These are phyloP conservation scores for Thelonectria blattea DNA, from an alignment of 2,329 filamentous ascomycete genomes.

Conservation along the genomic window DNA sequence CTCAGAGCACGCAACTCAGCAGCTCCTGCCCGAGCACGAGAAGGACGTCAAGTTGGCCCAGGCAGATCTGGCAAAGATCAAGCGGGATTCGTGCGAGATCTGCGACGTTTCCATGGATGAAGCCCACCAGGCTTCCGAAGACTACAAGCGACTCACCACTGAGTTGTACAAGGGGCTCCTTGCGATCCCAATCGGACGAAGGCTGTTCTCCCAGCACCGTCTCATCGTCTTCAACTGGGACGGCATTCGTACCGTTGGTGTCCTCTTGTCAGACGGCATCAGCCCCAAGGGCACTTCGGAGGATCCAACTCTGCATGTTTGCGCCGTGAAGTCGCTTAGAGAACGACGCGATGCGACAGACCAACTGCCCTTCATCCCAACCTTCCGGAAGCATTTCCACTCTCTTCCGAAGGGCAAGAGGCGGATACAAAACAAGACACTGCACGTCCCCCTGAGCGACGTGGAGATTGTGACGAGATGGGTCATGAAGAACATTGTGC, in stretches of 20 bases:
- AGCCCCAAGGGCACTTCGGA: slow-evolving; percentile 62
- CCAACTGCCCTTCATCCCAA: slow-evolving; percentile 79
- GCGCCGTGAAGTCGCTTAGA: slow-evolving; percentile 75
- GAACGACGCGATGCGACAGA: slow-evolving; percentile 80
- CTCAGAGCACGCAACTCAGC: slow-evolving; percentile 96
- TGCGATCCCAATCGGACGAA: slow-evolving; percentile 80
- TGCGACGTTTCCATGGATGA: slow-evolving; percentile 82
- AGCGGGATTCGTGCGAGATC: slow-evolving; percentile 79
- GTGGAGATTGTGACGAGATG: slow-evolving; percentile 85
- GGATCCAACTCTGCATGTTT: slow-evolving; percentile 74
- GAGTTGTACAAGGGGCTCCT: slow-evolving; percentile 81
- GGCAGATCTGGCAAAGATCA: slow-evolving; percentile 88
- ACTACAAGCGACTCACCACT: slow-evolving; percentile 78
- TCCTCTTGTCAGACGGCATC: slow-evolving; percentile 78
- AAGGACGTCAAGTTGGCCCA: slow-evolving; percentile 92
- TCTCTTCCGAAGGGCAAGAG: slow-evolving; percentile 69
- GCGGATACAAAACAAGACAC: slow-evolving; percentile 71
- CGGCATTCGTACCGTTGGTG: slow-evolving; percentile 80
- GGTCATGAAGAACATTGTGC: slow-evolving; percentile 62
- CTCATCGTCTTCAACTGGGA: slow-evolving; percentile 86
- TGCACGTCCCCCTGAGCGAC: slow-evolving; percentile 75
- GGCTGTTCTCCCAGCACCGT: slow-evolving; percentile 77
- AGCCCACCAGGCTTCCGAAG: slow-evolving; percentile 82
- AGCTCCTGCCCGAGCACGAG: slow-evolving; percentile 91
- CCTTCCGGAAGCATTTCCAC: slow-evolving; percentile 71